phyloP scores from a whole-genome alignment of 768 basidiomycete species.

The Tricholoma matsutake region DNA sequence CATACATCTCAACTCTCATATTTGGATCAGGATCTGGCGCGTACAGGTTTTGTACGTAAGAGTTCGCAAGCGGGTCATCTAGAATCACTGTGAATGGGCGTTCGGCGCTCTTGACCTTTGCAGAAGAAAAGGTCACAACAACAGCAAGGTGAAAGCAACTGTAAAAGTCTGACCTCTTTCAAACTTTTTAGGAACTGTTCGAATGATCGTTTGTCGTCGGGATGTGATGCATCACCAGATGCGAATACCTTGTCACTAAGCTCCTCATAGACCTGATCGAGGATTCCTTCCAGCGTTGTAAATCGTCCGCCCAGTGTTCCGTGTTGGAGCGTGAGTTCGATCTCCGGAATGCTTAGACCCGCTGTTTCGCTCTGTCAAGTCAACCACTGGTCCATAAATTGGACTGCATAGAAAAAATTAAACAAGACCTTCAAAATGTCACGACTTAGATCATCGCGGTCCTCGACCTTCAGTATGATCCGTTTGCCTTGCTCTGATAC shows the following conservation, averaged over 20 bases:
- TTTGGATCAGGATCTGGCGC: slow-evolving; percentile 97
- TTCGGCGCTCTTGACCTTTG: slow-evolving; percentile 73
- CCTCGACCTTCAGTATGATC: slow-evolving; percentile 87
- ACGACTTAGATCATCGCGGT: slow-evolving; percentile 86
- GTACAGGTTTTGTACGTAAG: slow-evolving; percentile 94
- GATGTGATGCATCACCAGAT: slow-evolving; percentile 58
- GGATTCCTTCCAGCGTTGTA: slow-evolving; percentile 94
- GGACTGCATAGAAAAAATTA: not conserved
- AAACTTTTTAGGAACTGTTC: slow-evolving; percentile 72
- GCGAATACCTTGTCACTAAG: slow-evolving; percentile 84
- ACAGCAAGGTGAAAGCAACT: not conserved
- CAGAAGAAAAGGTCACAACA: slow-evolving; percentile 3
- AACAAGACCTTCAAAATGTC: slow-evolving; percentile 85
- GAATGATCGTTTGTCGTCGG: slow-evolving; percentile 57
- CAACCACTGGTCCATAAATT: not conserved
- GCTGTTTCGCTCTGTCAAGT: slow-evolving; percentile 83
- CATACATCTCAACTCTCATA: slow-evolving; percentile 81
- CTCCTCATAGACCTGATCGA: slow-evolving; percentile 94
- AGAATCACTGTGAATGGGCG: slow-evolving; percentile 88
- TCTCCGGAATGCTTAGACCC: slow-evolving; percentile 88
- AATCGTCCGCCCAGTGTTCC: slow-evolving; percentile 97
- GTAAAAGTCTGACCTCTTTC: slow-evolving; percentile 55
- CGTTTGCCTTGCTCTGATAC: slow-evolving; percentile 85
- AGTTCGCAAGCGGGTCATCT: slow-evolving; percentile 94
- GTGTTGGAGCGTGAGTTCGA: slow-evolving; percentile 85